Percentiles rank a stretch among this genome's conserved stretches.
Evolutionary conservation across 2,329 filamentous ascomycete species (phyloP).

Genomic region (Macrophomina tecta): DNA sequence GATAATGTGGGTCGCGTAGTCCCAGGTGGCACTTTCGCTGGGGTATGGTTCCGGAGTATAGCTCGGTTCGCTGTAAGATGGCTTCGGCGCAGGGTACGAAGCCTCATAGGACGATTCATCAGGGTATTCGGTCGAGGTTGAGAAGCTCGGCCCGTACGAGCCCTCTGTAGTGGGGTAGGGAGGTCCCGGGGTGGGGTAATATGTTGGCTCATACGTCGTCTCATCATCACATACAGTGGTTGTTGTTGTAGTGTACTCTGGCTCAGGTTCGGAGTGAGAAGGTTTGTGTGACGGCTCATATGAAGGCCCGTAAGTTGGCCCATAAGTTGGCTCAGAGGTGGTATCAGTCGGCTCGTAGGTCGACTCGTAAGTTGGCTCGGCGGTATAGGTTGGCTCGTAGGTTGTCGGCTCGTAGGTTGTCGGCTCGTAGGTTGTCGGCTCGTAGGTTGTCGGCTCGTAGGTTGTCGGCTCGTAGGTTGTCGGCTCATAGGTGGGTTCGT

Average conservation of each 20-base stretch:
- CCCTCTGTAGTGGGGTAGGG: too few relatives aligned
- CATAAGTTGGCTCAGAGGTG: background rate
- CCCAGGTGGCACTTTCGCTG: background rate
- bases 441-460: too few relatives aligned
- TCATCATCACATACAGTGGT: background rate
- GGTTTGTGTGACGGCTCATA: background rate
- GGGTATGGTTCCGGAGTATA: background rate
- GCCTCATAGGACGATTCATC: background rate
- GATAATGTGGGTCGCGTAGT: conserved; percentile 6
- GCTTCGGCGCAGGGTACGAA: background rate
- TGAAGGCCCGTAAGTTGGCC: background rate
- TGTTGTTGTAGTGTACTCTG: too few relatives aligned
- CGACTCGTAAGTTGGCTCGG: background rate
- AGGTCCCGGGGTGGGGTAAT: background rate
- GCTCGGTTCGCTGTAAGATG: background rate
- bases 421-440: background rate
- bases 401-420: background rate
- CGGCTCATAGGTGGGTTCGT: too few relatives aligned
- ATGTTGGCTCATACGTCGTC: background rate
- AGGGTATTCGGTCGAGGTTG: too few relatives aligned
- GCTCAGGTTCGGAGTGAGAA: too few relatives aligned
- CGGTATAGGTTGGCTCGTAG: background rate
- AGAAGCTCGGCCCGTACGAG: too few relatives aligned
- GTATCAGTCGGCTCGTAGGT: background rate
- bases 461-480: too few relatives aligned